Evolutionary conservation across 2,329 filamentous ascomycete genomes (phyloP).

Genomic region (Cladosporium halotolerans): DNA sequence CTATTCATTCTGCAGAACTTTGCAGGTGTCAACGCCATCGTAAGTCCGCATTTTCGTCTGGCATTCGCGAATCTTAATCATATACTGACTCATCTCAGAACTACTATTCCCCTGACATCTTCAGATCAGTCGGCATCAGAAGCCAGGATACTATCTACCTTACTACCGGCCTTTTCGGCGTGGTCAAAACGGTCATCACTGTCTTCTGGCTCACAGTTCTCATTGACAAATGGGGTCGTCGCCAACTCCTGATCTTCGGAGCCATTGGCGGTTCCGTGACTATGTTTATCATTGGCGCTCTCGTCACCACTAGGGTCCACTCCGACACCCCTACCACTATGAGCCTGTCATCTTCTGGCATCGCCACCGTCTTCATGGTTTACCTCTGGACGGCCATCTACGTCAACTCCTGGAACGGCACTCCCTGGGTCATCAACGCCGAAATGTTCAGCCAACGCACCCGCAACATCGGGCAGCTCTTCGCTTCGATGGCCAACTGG

Average conservation of each 20-base stretch:
- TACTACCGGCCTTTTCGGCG: slow-evolving; percentile 15
- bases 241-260: slow-evolving; percentile 6
- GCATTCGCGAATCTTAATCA: too few relatives aligned
- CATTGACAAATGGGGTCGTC: slow-evolving; percentile 11
- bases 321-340: not conserved
- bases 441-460: slow-evolving; percentile 41
- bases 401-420: slow-evolving; percentile 36
- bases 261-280: slow-evolving; percentile 5
- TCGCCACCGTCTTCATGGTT: slow-evolving; percentile 11
- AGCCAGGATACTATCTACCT: slow-evolving; percentile 10
- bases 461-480: slow-evolving; percentile 31
- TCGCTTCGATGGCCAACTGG: slow-evolving; percentile 31
- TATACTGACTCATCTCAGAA: not conserved
- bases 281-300: slow-evolving; percentile 11
- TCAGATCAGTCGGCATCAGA: slow-evolving; percentile 5
- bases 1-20: slow-evolving; percentile 18
- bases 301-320: slow-evolving; percentile 1
- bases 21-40: slow-evolving; percentile 13
- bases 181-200: slow-evolving; percentile 13
- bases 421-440: slow-evolving; percentile 40
- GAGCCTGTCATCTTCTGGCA: not conserved
- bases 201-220: slow-evolving; percentile 8
- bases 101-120: not conserved
- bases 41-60: not conserved
- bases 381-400: slow-evolving; percentile 33